Percentiles rank a stretch among this genome's conserved stretches.
phyloP scores from a whole-genome alignment of 495 filamentous ascomycete species.

The Neurospora sp. region DNA sequence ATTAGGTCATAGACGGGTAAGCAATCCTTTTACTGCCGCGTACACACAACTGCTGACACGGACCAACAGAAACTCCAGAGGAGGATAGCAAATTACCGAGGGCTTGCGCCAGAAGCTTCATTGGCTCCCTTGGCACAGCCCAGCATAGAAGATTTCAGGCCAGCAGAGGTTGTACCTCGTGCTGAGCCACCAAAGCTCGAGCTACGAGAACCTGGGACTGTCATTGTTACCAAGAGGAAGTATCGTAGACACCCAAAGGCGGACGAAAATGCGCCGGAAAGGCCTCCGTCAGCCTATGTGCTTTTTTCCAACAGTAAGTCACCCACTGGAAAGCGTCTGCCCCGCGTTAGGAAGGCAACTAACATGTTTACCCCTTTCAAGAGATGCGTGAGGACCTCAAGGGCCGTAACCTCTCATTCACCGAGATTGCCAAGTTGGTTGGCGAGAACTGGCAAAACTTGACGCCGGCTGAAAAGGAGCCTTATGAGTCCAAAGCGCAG shows the following conservation, averaged over 20 bases:
- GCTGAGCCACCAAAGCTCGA: constrained; percentile 25
- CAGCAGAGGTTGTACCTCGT: constrained; percentile 19
- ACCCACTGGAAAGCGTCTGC: neutral
- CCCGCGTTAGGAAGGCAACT: neutral
- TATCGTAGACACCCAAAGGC: constrained; percentile 75
- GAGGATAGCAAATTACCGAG: constrained; percentile 46
- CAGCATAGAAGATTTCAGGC: constrained; percentile 27
- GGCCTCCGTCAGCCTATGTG: constrained; percentile 72
- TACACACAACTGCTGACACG: constrained; percentile 2
- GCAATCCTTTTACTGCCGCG: constrained; percentile 9
- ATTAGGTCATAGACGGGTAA: constrained; percentile 66
- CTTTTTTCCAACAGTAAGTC: constrained; percentile 72
- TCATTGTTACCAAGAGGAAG: constrained; percentile 49
- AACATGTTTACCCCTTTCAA: constrained; percentile 14
- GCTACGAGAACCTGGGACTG: constrained; percentile 17
- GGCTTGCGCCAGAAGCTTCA: constrained; percentile 41
- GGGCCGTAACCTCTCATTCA: constrained; percentile 63
- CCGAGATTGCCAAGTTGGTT: constrained; percentile 72
- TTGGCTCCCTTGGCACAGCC: constrained; percentile 29
- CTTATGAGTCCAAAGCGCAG: constrained; percentile 58
- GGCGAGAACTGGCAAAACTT: constrained; percentile 72
- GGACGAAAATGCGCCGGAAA: constrained; percentile 68
- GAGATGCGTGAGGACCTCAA: constrained; percentile 67
- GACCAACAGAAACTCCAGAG: constrained; percentile 39
- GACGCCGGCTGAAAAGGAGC: constrained; percentile 52